phyloP scores from a whole-genome alignment of 2,329 filamentous ascomycete genomes.

The Venturia pyrina region DNA sequence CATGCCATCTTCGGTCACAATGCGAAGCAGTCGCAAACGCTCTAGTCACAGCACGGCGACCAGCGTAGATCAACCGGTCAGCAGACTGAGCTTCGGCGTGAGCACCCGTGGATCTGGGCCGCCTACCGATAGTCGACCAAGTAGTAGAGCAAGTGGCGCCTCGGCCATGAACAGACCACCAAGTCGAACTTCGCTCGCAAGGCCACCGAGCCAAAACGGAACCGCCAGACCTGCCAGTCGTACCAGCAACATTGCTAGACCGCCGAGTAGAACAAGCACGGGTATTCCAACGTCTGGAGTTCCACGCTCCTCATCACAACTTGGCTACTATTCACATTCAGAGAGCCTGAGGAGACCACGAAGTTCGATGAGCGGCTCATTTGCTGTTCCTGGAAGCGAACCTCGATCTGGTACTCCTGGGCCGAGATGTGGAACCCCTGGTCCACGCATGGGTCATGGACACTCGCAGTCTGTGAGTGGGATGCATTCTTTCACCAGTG shows the following conservation, averaged over 20 bases:
- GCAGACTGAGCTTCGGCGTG: constrained; percentile 40
- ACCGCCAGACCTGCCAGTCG: neutral
- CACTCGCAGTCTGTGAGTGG: constrained; percentile 22
- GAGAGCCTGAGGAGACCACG: constrained; percentile 44
- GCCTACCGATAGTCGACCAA: constrained; percentile 48
- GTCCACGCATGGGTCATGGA: constrained; percentile 15
- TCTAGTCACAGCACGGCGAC: constrained; percentile 42
- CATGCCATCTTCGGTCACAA: constrained; percentile 46
- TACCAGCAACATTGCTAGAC: constrained; percentile 34
- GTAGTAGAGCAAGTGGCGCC: constrained; percentile 58
- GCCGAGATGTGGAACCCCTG: constrained; percentile 5
- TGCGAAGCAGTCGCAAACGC: constrained; percentile 59
- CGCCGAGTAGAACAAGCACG: constrained; percentile 55
- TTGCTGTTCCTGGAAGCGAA: constrained; percentile 27
- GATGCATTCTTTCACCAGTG: constrained; percentile 15
- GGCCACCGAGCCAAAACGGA: constrained; percentile 1
- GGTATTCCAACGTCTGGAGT: neutral
- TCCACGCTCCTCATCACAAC: constrained; percentile 44
- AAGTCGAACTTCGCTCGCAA: constrained; percentile 7
- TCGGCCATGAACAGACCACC: constrained; percentile 26
- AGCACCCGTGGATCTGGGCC: constrained; percentile 16
- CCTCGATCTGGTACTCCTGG: neutral
- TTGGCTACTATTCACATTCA: constrained; percentile 39
- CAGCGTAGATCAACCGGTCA: constrained; percentile 22
- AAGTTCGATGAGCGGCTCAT: constrained; percentile 58